phyloP scores from a whole-genome alignment of 495 filamentous ascomycete species.

The Neurospora sp. region DNA sequence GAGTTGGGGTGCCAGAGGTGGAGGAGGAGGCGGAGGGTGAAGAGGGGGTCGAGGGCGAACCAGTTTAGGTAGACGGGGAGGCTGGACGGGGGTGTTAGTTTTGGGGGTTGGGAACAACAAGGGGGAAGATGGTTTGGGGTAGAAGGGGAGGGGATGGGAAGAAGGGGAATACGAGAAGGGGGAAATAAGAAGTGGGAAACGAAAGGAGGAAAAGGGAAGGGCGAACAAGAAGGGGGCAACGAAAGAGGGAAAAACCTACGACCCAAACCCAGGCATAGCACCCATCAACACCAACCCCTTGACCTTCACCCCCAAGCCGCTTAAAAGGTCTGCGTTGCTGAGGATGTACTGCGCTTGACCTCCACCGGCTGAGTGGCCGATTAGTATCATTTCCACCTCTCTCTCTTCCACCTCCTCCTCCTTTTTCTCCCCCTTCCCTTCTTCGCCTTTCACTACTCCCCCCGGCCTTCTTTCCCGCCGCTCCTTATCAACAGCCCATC shows the following conservation, averaged over 20 bases:
- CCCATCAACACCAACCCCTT: conserved; percentile 30
- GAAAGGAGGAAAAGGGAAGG: background rate
- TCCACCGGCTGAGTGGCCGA: conserved; percentile 39
- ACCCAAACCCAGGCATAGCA: conserved; percentile 33
- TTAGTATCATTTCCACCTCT: conserved; percentile 28
- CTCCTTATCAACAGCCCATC: conserved; percentile 18
- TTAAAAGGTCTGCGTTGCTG: conserved; percentile 10
- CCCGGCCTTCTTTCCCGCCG: too few species aligned
- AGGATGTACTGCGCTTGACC: conserved; percentile 37
- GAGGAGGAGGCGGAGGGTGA: conserved; percentile 31
- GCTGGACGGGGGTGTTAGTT: conserved; percentile 4
- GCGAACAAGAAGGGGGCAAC: background rate
- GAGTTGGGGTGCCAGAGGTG: conserved; percentile 37
- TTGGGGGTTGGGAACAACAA: background rate
- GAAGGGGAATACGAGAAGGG: background rate
- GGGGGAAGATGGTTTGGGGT: background rate
- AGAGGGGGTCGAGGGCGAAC: conserved; percentile 32
- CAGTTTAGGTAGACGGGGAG: conserved; percentile 34
- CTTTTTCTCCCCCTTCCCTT: conserved; percentile 14
- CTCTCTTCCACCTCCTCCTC: conserved; percentile 11
- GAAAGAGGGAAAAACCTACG: conserved; percentile 22
- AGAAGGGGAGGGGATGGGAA: background rate
- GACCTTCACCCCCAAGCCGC: conserved; percentile 17
- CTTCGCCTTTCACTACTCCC: background rate
- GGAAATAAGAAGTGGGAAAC: too few species aligned